These are phyloP conservation scores for Austroboletus niveus DNA, from an alignment of 1,284 basidiomycete species.

Conservation along the genomic window DNA sequence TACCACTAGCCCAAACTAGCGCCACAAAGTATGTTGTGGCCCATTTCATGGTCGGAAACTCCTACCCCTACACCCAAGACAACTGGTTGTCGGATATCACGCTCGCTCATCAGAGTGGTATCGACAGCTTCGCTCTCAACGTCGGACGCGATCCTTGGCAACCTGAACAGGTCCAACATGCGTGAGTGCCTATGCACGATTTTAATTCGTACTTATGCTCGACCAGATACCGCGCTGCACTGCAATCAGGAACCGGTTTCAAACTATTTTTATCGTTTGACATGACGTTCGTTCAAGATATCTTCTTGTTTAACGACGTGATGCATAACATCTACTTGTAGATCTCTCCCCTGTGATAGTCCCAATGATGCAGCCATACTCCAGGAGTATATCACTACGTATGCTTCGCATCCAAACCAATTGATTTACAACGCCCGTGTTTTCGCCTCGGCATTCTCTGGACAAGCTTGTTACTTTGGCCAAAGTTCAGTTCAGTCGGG, in stretches of 20 bases:
- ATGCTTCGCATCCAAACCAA: conserved; percentile 62
- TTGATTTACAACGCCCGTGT: conserved; percentile 55
- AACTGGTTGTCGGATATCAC: conserved; percentile 59
- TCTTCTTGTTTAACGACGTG: not conserved
- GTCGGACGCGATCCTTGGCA: conserved; percentile 69
- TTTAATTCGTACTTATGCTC: conserved; percentile 3
- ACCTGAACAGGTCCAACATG: conserved; percentile 58
- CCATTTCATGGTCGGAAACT: conserved; percentile 70
- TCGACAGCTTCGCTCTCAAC: conserved; percentile 70
- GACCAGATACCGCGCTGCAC: conserved; percentile 50
- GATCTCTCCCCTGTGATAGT: conserved; percentile 56
- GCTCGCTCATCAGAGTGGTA: conserved; percentile 56
- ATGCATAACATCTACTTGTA: conserved; percentile 22
- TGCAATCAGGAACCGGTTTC: conserved; percentile 55
- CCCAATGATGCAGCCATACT: conserved; percentile 55
- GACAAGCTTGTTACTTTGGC: conserved; percentile 75
- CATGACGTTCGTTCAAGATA: conserved; percentile 54
- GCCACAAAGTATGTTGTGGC: conserved; percentile 35
- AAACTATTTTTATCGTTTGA: conserved; percentile 81
- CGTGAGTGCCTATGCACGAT: conserved; percentile 43
- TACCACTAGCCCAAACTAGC: too few species aligned
- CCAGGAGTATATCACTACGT: conserved; percentile 56
- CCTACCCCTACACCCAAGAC: conserved; percentile 56
- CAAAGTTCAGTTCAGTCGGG: conserved; percentile 48
- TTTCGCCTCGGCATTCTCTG: conserved; percentile 77